Base-by-base conservation (phyloP, 805 yeast genomes). In the Blastobotrys mokoenaii region DNA sequence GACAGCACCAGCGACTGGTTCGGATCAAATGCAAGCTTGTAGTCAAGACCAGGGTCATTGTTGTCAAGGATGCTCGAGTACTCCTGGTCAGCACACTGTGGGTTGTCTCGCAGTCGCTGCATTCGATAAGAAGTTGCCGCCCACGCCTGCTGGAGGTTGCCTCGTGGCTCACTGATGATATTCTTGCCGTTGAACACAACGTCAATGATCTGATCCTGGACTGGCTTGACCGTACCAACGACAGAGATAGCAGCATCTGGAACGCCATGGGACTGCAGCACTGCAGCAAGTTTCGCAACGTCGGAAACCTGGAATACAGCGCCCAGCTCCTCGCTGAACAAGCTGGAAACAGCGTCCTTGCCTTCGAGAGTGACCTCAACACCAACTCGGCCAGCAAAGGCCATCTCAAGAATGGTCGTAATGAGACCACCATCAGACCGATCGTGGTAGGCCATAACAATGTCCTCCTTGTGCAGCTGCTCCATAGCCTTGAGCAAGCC, bases 361-460 rank as follows among this genome's bases (percentile, higher is more conserved):
- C 59, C 56, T 15, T 60, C 56, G 33, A 82, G 49, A 22, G 50
- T 52, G 45, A 89, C 67, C 43, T 79, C 74, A 47, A 89, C 62
- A 52, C 98, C 98, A 44, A 79, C 76, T 69, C 97, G 80, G 29
- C 90, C 89, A 38, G 97, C 96, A 68, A 93, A 93, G 0, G 96
- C 95, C 97, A 93, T 93, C 70, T 93, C 98, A 38, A 83, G 68
- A 39, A 85, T 70, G 8, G 97, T 81, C 38, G 84, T 80, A 47
- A 89, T 69, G 60, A 90, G 71, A 61, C 98, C 98, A 74, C 98
- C 98, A 65, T 93, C 98, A 17, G 96, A 85, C 59, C 90, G 74
- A 65, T 93, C 98, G 62, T 93, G 98, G 69, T 93, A 93, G 3
- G 97, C 84, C 60, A 81, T 72, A 11, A 93, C 89, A 37, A 74